A percentile compares a stretch with the other conserved stretches of the same genome.
Evolutionary conservation across 805 yeast species (phyloP).

Genomic region (Kazachstania africana): DNA sequence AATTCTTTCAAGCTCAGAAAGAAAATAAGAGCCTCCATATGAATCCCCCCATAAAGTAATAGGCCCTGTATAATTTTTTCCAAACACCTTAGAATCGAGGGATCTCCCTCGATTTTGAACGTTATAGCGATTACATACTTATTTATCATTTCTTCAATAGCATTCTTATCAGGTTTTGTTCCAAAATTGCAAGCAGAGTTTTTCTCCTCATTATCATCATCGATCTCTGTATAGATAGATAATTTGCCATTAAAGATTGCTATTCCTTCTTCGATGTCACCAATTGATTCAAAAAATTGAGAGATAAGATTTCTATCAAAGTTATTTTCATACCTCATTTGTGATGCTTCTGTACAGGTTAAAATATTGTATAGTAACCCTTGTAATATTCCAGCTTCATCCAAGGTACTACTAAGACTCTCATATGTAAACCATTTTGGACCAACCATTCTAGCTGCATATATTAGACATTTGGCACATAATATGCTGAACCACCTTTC

Average conservation of each 20-base stretch:
- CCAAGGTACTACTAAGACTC: conserved; percentile 1
- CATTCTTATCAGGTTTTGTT: conserved; percentile 5
- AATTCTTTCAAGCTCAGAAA: conserved; percentile 12
- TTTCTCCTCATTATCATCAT: no score
- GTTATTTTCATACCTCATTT: conserved; percentile 2
- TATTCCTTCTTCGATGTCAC: conserved; percentile 9
- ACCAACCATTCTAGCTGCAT: conserved; percentile 3
- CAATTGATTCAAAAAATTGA: conserved; percentile 11
- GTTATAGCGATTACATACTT: conserved; percentile 29
- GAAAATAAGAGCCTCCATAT: conserved; percentile 32
- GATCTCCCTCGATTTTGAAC: conserved; percentile 29
- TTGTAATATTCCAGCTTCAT: conserved; percentile 6
- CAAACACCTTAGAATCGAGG: conserved; percentile 23
- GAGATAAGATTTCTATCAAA: conserved; percentile 4
- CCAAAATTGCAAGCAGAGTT: conserved; percentile 2
- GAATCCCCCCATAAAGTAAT: conserved; percentile 34
- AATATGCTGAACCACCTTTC: conserved; percentile 8
- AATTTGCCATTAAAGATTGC: conserved; percentile 10
- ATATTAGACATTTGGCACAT: conserved; percentile 8
- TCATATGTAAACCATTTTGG: background rate
- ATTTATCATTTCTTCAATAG: conserved; percentile 28
- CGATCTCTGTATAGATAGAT: conserved; percentile 9
- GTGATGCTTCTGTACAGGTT: conserved; percentile 8
- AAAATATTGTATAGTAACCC: conserved; percentile 8
- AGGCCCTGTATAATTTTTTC: conserved; percentile 34